Conservation (phyloP, 179 eudicot species). For the Spergularia azorica region DNA sequence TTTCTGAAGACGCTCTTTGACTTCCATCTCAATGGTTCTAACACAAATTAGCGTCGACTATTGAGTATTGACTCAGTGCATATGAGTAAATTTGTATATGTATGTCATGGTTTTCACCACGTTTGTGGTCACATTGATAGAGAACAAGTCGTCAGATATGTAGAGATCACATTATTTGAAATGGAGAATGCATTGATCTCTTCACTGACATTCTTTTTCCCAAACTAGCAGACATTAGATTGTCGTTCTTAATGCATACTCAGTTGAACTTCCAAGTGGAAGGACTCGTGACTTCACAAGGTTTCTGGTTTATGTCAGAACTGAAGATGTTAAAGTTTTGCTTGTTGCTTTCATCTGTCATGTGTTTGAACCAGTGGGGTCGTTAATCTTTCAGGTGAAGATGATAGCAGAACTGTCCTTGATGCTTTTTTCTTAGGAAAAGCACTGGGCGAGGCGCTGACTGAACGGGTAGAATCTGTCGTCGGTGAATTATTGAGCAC, state of each 20-base stretch:
- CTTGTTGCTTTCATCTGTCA: not conserved
- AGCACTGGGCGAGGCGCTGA: conserved; percentile 88
- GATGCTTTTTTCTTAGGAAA: conserved; percentile 98
- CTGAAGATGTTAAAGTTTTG: not conserved
- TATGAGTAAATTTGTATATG: no score
- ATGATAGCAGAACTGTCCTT: conserved; percentile 63
- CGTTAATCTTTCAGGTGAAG: conserved; percentile 58
- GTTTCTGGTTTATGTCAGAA: not conserved
- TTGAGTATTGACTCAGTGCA: not conserved
- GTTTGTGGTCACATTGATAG: no score
- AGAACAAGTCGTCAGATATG: no score
- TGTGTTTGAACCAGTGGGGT: conserved; percentile 9
- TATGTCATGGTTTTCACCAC: no score
- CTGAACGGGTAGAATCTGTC: conserved; percentile 83
- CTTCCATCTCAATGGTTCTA: no score
- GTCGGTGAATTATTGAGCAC: conserved; percentile 89
- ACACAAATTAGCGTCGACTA: no score
- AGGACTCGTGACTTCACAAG: not conserved
- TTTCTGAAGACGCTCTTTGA: no score
- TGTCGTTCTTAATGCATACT: not conserved
- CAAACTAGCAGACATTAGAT: not conserved
- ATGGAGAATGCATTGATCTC: no score
- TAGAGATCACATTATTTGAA: no score
- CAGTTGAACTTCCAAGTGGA: no score
- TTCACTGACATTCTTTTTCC: no score